These are phyloP conservation scores for Neurospora sp. DNA, from an alignment of 495 filamentous ascomycete species.

Conservation along the genomic window DNA sequence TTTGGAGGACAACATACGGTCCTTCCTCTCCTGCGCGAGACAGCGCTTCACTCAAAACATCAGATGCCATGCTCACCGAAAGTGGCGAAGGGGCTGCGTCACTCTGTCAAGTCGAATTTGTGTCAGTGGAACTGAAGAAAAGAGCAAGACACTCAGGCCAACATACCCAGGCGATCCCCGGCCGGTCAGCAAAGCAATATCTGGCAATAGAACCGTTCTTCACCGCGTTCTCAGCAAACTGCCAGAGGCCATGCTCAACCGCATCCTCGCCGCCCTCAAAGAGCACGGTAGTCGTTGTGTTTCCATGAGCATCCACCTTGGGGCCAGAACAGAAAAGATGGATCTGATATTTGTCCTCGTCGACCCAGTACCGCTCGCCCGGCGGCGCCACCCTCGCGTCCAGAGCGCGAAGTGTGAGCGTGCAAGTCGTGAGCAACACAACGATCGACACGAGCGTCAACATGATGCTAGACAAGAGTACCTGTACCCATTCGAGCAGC, in stretches of 20 bases:
- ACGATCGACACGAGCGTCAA: conserved; percentile 55
- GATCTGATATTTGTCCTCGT: conserved; percentile 70
- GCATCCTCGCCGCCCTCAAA: conserved; percentile 73
- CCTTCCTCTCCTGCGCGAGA: conserved; percentile 70
- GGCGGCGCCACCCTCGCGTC: conserved; percentile 62
- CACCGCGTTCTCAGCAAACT: conserved; percentile 56
- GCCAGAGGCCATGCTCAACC: conserved; percentile 64
- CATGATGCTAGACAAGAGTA: conserved; percentile 64
- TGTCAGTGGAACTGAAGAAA: background rate
- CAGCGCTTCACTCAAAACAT: conserved; percentile 77
- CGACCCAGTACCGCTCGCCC: conserved; percentile 67
- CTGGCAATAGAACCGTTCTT: conserved; percentile 66
- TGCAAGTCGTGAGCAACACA: conserved; percentile 64
- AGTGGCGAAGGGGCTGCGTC: conserved; percentile 91
- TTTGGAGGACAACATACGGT: conserved; percentile 29
- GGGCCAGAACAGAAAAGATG: conserved; percentile 80
- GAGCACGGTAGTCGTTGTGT: conserved; percentile 58
- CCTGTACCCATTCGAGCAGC: conserved; percentile 70
- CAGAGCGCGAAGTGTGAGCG: conserved; percentile 62
- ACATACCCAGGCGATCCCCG: conserved; percentile 69
- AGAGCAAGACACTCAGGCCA: background rate
- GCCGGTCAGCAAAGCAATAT: conserved; percentile 94
- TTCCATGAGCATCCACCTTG: conserved; percentile 36
- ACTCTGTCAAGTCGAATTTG: conserved; percentile 25
- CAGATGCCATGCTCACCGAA: conserved; percentile 80